Evolutionary conservation across 2,329 filamentous ascomycete species (phyloP).

Genomic region (Venturia aucupariae): DNA sequence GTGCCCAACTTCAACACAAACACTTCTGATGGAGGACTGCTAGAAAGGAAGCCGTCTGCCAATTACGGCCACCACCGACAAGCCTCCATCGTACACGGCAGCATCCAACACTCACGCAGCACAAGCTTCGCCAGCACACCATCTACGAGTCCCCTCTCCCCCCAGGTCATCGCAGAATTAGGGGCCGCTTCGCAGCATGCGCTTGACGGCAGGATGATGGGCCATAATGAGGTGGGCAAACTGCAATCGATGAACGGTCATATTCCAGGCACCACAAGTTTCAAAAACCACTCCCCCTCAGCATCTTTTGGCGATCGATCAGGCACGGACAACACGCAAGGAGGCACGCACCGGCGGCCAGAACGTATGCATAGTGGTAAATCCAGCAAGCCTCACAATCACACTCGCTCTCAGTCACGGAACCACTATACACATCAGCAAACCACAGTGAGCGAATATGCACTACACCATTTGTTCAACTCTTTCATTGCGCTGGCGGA

Average conservation of each 20-base stretch:
- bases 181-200: conserved; percentile 20
- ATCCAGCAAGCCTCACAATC: conserved; percentile 23
- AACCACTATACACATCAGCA: conserved; percentile 57
- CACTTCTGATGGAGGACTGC: conserved; percentile 9
- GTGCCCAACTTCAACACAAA: conserved; percentile 25
- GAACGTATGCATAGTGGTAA: conserved; percentile 35
- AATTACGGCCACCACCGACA: conserved; percentile 86
- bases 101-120: conserved; percentile 79
- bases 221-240: conserved; percentile 22
- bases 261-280: not conserved
- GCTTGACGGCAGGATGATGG: conserved; percentile 31
- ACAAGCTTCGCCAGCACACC: conserved; percentile 74
- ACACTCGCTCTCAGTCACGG: conserved; percentile 60
- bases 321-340: conserved; percentile 1
- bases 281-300: conserved; percentile 13
- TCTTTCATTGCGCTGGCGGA: conserved; percentile 97
- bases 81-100: conserved; percentile 90
- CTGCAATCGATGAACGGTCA: conserved; percentile 6
- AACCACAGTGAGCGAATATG: conserved; percentile 88
- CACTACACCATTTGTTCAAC: conserved; percentile 90
- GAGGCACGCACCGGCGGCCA: conserved; percentile 24
- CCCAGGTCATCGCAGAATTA: conserved; percentile 62
- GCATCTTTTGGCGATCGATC: conserved; percentile 7
- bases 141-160: conserved; percentile 72
- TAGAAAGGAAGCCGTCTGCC: conserved; percentile 43